Conservation (phyloP, 2,329 filamentous ascomycete species). For the Gaeumannomyces sp. region DNA sequence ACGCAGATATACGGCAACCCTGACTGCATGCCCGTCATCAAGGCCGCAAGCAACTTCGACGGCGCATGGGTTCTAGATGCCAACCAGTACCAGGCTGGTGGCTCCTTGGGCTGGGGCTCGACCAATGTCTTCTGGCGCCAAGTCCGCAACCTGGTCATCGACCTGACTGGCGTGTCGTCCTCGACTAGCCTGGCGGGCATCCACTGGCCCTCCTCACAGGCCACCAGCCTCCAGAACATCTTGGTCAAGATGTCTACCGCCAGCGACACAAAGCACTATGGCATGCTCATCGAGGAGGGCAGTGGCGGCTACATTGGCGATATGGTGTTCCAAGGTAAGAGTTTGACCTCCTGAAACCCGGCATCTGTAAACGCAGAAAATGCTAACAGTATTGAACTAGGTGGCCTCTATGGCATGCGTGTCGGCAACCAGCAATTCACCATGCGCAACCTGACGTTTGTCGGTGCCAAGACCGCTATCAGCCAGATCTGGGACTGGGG, state of each 20-base stretch:
- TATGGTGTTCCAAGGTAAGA: conserved; percentile 54
- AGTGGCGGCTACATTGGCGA: conserved; percentile 64
- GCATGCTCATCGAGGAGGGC: conserved; percentile 58
- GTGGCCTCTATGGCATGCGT: conserved; percentile 53
- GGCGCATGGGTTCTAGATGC: conserved; percentile 28
- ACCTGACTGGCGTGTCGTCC: conserved; percentile 17
- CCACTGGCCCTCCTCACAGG: conserved; percentile 67
- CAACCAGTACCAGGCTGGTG: conserved; percentile 48
- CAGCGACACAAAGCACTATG: conserved; percentile 43
- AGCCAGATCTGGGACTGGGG: conserved; percentile 72
- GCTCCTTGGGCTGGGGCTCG: conserved; percentile 37
- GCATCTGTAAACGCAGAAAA: no score
- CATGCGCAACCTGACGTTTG: conserved; percentile 61
- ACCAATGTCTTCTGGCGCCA: conserved; percentile 20
- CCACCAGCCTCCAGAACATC: conserved; percentile 53
- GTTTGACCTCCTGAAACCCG: no score
- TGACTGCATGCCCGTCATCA: conserved; percentile 13
- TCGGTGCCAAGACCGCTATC: conserved; percentile 58
- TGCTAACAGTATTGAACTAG: no score
- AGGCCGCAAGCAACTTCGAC: conserved; percentile 7
- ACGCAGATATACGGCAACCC: conserved; percentile 17
- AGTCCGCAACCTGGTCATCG: conserved; percentile 20
- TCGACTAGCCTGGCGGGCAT: conserved; percentile 18
- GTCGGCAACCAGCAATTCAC: conserved; percentile 67
- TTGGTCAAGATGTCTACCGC: conserved; percentile 44